These are phyloP conservation scores for Plasmodium berghei DNA, from an alignment of 169 alveolate genomes.

Conservation along the genomic window DNA sequence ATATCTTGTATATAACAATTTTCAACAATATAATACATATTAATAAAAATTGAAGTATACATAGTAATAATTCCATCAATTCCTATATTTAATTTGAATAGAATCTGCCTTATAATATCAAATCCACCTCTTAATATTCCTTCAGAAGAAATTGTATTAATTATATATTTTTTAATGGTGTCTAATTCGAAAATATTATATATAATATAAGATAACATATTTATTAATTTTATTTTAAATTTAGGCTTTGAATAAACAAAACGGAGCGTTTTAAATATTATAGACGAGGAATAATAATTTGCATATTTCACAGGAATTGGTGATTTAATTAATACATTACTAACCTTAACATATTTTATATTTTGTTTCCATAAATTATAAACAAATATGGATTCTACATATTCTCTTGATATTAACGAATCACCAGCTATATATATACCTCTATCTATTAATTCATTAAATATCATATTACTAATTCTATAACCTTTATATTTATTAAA, in stretches of 20 bases:
- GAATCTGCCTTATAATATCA: slow-evolving; percentile 15
- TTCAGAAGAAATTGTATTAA: slow-evolving; percentile 28
- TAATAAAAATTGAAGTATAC: slow-evolving; percentile 15
- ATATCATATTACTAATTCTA: slow-evolving; percentile 49
- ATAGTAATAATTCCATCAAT: slow-evolving; percentile 23
- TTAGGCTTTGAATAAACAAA: slow-evolving; percentile 18
- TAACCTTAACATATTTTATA: slow-evolving; percentile 57
- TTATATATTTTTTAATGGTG: slow-evolving; percentile 10
- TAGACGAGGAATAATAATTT: slow-evolving; percentile 17
- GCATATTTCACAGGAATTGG: slow-evolving; percentile 33
- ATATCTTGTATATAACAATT: slow-evolving; percentile 27
- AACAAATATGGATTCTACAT: slow-evolving; percentile 42
- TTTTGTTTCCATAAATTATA: slow-evolving; percentile 56
- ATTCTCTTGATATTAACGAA: slow-evolving; percentile 61
- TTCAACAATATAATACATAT: slow-evolving; percentile 24
- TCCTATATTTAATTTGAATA: slow-evolving; percentile 56
- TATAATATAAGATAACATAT: slow-evolving; percentile 26
- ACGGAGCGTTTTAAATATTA: slow-evolving; percentile 37
- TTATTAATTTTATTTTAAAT: slow-evolving; percentile 23
- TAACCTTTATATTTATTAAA: slow-evolving; percentile 62
- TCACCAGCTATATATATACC: slow-evolving; percentile 73
- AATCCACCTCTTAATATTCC: slow-evolving; percentile 50
- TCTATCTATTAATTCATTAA: slow-evolving; percentile 36
- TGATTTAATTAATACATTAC: slow-evolving; percentile 53
- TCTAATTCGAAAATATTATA: slow-evolving; percentile 33